Percentiles rank a stretch among this genome's conserved stretches.
Conservation (phyloP, 2,329 filamentous ascomycete species). For the Elsinoe arachidis region DNA sequence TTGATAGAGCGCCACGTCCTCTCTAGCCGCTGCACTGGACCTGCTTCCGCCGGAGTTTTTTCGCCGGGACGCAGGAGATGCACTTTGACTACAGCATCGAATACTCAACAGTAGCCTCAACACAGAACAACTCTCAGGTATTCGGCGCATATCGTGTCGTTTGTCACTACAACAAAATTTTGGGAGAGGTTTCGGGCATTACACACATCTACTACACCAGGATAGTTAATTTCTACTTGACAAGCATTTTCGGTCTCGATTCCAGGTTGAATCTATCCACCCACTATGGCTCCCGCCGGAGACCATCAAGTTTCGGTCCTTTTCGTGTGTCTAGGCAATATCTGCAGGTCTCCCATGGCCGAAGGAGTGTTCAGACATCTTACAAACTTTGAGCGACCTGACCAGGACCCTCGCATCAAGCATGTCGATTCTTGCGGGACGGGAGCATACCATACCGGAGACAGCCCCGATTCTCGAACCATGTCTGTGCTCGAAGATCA, state of each 20-base stretch:
- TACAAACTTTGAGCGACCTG: conserved; percentile 45
- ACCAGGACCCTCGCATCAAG: conserved; percentile 45
- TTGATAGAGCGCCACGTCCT: no score
- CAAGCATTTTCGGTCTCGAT: background rate
- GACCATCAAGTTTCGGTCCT: conserved; percentile 56
- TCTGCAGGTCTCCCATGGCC: conserved; percentile 87
- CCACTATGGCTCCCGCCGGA: background rate
- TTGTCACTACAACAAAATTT: no score
- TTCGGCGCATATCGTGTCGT: no score
- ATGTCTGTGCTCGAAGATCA: conserved; percentile 67
- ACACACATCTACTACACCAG: no score
- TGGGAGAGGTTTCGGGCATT: no score
- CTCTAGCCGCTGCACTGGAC: no score
- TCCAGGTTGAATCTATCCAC: background rate
- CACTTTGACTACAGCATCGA: no score
- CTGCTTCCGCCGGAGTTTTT: no score
- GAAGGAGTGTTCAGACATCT: conserved; percentile 83
- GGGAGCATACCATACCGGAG: conserved; percentile 73
- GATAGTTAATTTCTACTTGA: background rate
- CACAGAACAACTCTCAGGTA: no score
- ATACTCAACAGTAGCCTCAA: no score
- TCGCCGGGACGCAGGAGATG: no score
- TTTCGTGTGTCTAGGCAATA: conserved; percentile 96
- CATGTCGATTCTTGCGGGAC: conserved; percentile 85
- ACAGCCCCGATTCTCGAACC: conserved; percentile 71